phyloP scores from a whole-genome alignment of 495 filamentous ascomycete genomes.

The Glarea lozoyensis region DNA sequence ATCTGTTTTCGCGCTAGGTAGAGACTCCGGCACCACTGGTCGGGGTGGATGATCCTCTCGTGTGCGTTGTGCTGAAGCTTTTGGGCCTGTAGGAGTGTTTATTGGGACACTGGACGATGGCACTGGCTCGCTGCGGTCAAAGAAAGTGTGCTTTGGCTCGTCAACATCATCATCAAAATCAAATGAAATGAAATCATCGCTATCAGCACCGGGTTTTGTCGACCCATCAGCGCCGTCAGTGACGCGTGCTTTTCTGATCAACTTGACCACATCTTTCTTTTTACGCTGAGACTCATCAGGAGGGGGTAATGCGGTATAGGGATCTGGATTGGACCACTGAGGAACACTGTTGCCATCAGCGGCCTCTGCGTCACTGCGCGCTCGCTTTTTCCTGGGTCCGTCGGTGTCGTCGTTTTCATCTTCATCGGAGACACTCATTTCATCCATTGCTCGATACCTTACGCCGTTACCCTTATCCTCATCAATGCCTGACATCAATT shows the following conservation, averaged over 20 bases:
- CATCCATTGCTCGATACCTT: slow-evolving; percentile 40
- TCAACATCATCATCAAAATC: slow-evolving; percentile 47
- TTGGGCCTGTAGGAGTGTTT: slow-evolving; percentile 24
- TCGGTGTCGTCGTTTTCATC: slow-evolving; percentile 39
- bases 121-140: neutral
- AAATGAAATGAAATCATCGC: slow-evolving; percentile 79
- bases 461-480: slow-evolving; percentile 26
- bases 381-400: slow-evolving; percentile 23
- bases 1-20: neutral
- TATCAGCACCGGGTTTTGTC: slow-evolving; percentile 43
- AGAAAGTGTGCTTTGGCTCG: slow-evolving; percentile 12
- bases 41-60: neutral
- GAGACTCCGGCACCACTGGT: neutral
- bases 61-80: slow-evolving; percentile 15
- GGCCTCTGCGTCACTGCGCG: slow-evolving; percentile 15
- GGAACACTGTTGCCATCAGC: slow-evolving; percentile 41
- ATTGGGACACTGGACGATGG: slow-evolving; percentile 14
- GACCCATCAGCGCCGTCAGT: slow-evolving; percentile 26
- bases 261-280: slow-evolving; percentile 72
- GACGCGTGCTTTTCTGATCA: slow-evolving; percentile 78
- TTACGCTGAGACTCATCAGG: slow-evolving; percentile 54
- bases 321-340: slow-evolving; percentile 91
- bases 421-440: slow-evolving; percentile 67
- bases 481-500: slow-evolving; percentile 22
- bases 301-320: slow-evolving; percentile 76